Conservation (phyloP, 768 basidiomycete species). For the Amanita thiersii region DNA sequence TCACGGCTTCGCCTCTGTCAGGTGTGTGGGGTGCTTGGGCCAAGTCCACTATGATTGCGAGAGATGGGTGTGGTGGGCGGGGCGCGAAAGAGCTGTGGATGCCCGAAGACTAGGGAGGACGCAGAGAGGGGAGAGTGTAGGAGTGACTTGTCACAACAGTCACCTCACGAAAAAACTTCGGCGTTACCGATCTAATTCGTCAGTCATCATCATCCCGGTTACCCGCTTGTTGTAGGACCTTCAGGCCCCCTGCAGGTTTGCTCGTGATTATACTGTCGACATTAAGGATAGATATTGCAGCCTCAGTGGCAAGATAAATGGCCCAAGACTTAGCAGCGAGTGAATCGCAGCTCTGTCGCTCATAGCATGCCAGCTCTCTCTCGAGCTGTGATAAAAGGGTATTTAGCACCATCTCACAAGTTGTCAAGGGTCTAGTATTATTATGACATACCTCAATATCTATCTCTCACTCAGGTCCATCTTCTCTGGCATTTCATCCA, state of each 20-base stretch:
- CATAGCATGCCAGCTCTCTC: conserved; percentile 74
- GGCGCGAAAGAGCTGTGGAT: too few species aligned
- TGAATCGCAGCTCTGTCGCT: conserved; percentile 65
- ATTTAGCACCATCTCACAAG: neutral
- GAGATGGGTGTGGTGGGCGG: too few species aligned
- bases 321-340: conserved; percentile 88
- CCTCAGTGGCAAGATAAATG: conserved; percentile 83
- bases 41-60: too few species aligned
- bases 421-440: neutral
- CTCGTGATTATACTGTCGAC: conserved; percentile 99
- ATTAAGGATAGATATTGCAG: conserved; percentile 81
- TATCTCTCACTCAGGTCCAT: conserved; percentile 73
- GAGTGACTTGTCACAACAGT: too few species aligned
- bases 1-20: too few species aligned
- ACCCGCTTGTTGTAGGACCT: conserved; percentile 78
- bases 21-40: too few species aligned
- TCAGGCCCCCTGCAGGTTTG: conserved; percentile 86
- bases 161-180: too few species aligned
- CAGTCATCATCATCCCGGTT: conserved; percentile 84
- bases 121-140: too few species aligned
- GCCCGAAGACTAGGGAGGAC: too few species aligned
- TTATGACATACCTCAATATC: conserved; percentile 67
- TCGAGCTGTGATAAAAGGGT: conserved; percentile 30
- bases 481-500: conserved; percentile 84
- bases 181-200: too few species aligned